Percentiles rank a stretch among this genome's conserved stretches.
Conservation (phyloP, 495 filamentous ascomycete species). For the Hypoxylon subgilvum region DNA sequence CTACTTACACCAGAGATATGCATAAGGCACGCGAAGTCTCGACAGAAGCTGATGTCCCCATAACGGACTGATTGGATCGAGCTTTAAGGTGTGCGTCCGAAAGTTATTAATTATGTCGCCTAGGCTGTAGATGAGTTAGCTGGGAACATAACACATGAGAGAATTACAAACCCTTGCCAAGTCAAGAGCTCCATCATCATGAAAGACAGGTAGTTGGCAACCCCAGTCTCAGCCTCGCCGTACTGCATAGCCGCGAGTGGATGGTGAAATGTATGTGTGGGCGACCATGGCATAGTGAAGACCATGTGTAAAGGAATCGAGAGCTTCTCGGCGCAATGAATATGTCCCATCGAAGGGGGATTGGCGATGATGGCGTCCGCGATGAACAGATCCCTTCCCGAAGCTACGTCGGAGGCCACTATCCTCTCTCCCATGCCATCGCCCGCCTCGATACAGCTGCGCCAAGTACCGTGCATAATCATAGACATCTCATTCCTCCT, state of each 20-base stretch:
- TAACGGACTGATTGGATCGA: conserved; percentile 63
- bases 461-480: conserved; percentile 65
- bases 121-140: conserved; percentile 48
- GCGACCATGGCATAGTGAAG: conserved; percentile 72
- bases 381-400: conserved; percentile 59
- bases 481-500: conserved; percentile 64
- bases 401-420: conserved; percentile 45
- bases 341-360: conserved; percentile 69
- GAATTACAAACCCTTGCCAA: conserved; percentile 63
- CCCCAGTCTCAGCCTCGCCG: conserved; percentile 52
- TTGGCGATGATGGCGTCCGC: conserved; percentile 73
- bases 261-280: conserved; percentile 63
- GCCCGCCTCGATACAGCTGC: conserved; percentile 61
- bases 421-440: conserved; percentile 45
- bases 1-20: conserved; percentile 69
- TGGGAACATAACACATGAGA: neutral
- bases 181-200: conserved; percentile 68
- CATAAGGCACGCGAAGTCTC: conserved; percentile 60
- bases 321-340: conserved; percentile 67
- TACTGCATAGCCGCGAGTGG: conserved; percentile 58
- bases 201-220: conserved; percentile 66
- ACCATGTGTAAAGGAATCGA: conserved; percentile 69
- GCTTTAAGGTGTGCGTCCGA: conserved; percentile 58
- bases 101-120: conserved; percentile 68
- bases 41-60: conserved; percentile 51